Conservation (phyloP, 2,329 filamentous ascomycete genomes). For the Penicillium sp. region DNA sequence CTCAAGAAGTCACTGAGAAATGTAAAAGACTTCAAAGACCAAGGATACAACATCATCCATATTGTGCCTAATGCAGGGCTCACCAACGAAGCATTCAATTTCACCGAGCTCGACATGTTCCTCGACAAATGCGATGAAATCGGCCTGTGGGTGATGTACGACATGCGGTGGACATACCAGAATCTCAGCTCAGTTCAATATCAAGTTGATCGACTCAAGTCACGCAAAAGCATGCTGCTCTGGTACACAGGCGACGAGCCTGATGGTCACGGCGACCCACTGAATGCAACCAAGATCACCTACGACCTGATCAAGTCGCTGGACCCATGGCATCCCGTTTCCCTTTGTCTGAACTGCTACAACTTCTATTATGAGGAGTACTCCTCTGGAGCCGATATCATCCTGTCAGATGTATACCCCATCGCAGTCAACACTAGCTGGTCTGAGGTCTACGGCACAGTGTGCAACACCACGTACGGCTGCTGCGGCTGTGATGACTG, state of each 20-base stretch:
- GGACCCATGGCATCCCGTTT: constrained; percentile 60
- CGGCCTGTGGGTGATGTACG: constrained; percentile 48
- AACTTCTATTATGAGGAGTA: constrained; percentile 59
- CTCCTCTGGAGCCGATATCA: constrained; percentile 52
- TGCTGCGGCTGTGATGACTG: constrained; percentile 63
- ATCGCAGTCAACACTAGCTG: constrained; percentile 54
- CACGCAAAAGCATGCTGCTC: constrained; percentile 35
- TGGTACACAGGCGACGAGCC: constrained; percentile 53
- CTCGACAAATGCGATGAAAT: constrained; percentile 44
- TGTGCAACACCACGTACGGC: constrained; percentile 56
- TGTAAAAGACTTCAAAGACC: constrained; percentile 38
- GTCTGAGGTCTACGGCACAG: constrained; percentile 52
- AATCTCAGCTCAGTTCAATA: constrained; percentile 36
- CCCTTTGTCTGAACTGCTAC: constrained; percentile 57
- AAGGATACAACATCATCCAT: constrained; percentile 49
- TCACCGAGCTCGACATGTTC: constrained; percentile 36
- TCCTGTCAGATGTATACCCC: constrained; percentile 59
- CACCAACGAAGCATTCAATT: constrained; percentile 39
- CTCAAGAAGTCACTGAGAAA: constrained; percentile 34
- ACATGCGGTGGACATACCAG: constrained; percentile 42
- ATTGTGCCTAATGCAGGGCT: constrained; percentile 40
- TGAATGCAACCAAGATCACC: constrained; percentile 45
- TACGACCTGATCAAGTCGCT: constrained; percentile 47
- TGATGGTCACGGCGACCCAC: constrained; percentile 54
- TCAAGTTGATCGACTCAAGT: constrained; percentile 25